phyloP scores from a whole-genome alignment of 768 basidiomycete genomes.

The Lentinula guzmanii region DNA sequence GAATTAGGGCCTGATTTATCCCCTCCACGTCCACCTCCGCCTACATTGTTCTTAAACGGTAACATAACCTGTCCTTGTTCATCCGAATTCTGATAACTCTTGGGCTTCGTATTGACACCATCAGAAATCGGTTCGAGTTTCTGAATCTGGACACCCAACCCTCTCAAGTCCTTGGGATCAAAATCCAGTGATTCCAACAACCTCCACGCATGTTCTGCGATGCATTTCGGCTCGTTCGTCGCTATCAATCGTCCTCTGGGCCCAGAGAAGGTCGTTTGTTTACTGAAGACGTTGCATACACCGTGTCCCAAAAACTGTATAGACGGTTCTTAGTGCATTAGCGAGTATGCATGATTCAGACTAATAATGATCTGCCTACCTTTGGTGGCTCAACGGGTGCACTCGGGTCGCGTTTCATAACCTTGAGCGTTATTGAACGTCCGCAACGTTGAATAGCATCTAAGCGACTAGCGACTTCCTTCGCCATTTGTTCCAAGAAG shows the following conservation, averaged over 20 bases:
- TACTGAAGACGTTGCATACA: conserved; percentile 74
- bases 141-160: conserved; percentile 86
- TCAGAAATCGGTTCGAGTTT: conserved; percentile 64
- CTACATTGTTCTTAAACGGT: conserved; percentile 38
- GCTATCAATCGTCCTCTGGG: conserved; percentile 47
- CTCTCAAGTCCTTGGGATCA: conserved; percentile 83
- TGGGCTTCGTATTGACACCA: conserved; percentile 10
- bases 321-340: background rate
- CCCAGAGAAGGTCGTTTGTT: conserved; percentile 55
- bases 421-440: conserved; percentile 73
- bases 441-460: conserved; percentile 66
- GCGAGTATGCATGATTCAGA: background rate
- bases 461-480: conserved; percentile 70
- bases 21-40: background rate
- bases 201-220: conserved; percentile 74
- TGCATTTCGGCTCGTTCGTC: conserved; percentile 65
- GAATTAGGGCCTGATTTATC: background rate
- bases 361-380: conserved; percentile 31
- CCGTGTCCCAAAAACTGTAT: conserved; percentile 89
- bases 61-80: conserved; percentile 55
- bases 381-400: conserved; percentile 91
- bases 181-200: conserved; percentile 69
- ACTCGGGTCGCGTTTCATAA: conserved; percentile 80
- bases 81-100: no score
- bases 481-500: conserved; percentile 73